Base-by-base conservation (phyloP, 305 asterid species). In the Rubia occidens region DNA sequence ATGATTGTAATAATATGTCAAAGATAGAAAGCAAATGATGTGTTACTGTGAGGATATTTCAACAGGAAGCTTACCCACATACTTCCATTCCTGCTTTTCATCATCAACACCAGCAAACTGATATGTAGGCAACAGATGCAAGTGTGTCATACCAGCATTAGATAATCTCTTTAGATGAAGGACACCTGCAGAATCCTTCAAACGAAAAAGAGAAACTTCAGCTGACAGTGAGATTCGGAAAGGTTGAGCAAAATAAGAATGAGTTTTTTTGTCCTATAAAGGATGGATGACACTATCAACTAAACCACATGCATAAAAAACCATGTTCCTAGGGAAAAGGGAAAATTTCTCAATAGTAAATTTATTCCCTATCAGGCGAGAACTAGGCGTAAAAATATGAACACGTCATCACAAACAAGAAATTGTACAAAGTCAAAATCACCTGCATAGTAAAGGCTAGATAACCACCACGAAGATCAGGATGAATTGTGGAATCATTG, bases 31-130 rank as follows among this genome's bases (percentile, higher is more conserved):
- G 39, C 58, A 8, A 13, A 29, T 60, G 43, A 60, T 37, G 45
- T 0, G 53, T 15, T 64, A 18, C 6, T 60, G 60, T 26, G 74
- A 32, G 39, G 24, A 42, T 18, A 17, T 44, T 65, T 43, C 3
- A 68, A 68, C 43, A 9, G 62, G 35, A 49, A 58, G 58, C 42
- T 60, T 77, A 90, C 98, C 98, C 75, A 79, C 77, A 78, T 75
- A 70, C 84, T 85, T 85, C 98, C 98, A 94, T 71, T 89, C 90
- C 68, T 71, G 77, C 78, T 78, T 90, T 77, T 87, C 84, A 71
- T 94, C 99, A 67, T 90, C 89, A 73, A 90, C 97, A 49, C 87
- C 96, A 72, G 86, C 96, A 85, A 90, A 94, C 40, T 94, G 99
- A 80, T 77, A 94, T 74, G 95, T 87, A 47, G 99, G 97, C 73